phyloP scores from a whole-genome alignment of 1,284 basidiomycete species.

The Moesziomyces globuligerus region DNA sequence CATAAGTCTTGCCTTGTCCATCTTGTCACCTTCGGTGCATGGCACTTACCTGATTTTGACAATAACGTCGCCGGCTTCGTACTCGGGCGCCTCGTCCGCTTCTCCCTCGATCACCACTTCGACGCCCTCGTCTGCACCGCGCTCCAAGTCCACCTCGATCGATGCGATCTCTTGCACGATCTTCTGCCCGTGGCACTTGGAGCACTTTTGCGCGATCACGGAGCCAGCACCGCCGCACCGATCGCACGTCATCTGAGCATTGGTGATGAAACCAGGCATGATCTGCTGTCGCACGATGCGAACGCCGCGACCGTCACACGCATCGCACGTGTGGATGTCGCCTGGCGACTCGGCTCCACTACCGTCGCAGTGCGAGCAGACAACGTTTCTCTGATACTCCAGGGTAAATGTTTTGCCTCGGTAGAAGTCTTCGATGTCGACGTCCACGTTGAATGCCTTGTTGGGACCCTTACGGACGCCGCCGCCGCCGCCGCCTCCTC shows the following conservation, averaged over 20 bases:
- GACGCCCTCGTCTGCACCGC: constrained; percentile 59
- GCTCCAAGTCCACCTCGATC: constrained; percentile 61
- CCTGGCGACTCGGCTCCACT: constrained; percentile 59
- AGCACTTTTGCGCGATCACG: constrained; percentile 56
- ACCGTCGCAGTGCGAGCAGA: constrained; percentile 64
- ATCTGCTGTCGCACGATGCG: constrained; percentile 65
- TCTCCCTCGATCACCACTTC: constrained; percentile 61
- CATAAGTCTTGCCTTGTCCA: no score
- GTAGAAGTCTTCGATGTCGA: constrained; percentile 61
- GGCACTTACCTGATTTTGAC: constrained; percentile 53
- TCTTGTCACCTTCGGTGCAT: not conserved
- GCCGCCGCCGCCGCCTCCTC: constrained; percentile 43
- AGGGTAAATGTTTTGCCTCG: constrained; percentile 55
- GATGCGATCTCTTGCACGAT: constrained; percentile 54
- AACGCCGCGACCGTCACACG: constrained; percentile 59
- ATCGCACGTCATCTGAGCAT: constrained; percentile 60
- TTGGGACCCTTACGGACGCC: constrained; percentile 57
- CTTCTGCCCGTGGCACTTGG: constrained; percentile 58
- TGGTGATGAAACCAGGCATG: constrained; percentile 67
- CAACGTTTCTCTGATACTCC: constrained; percentile 56
- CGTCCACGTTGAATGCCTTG: constrained; percentile 62
- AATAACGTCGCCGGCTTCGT: constrained; percentile 63
- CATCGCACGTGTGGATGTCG: constrained; percentile 61
- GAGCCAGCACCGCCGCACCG: constrained; percentile 59
- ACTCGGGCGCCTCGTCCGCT: constrained; percentile 62